These are phyloP conservation scores for Dothideomycetidae sp. DNA, from an alignment of 2,329 filamentous ascomycete genomes.

Conservation along the genomic window DNA sequence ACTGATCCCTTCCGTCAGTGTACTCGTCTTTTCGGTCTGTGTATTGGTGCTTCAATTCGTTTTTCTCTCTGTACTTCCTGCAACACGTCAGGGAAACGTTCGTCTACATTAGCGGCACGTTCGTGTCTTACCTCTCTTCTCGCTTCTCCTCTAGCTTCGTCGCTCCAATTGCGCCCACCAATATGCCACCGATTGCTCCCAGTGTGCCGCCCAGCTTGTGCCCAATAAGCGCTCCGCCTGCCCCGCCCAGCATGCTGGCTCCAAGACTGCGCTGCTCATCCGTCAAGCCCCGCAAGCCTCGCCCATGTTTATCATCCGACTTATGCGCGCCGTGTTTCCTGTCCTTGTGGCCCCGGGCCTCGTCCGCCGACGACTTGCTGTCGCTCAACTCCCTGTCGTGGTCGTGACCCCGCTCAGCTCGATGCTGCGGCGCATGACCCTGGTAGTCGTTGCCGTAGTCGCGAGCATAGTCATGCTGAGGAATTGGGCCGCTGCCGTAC, in stretches of 20 bases:
- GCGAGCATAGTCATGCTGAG: not conserved
- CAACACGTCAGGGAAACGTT: not conserved
- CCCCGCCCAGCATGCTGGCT: constrained; percentile 17
- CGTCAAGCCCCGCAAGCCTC: constrained; percentile 7
- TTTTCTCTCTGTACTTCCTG: not conserved
- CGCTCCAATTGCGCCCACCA: constrained; percentile 5
- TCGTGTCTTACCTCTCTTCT: constrained; percentile 1
- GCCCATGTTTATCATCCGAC: not conserved
- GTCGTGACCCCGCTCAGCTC: constrained; percentile 1
- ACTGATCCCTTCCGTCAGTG: too few relatives aligned
- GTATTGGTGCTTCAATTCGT: too few relatives aligned
- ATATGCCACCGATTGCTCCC: constrained; percentile 3
- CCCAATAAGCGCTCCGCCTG: constrained; percentile 17
- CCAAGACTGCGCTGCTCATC: constrained; percentile 18
- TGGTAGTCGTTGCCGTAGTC: not conserved
- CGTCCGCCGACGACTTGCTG: not conserved
- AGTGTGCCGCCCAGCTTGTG: constrained; percentile 15
- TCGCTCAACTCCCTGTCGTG: not conserved
- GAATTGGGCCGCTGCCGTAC: constrained; percentile 1
- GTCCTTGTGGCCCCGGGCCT: not conserved
- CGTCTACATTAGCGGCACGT: not conserved
- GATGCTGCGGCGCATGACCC: not conserved
- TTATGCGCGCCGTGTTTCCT: constrained; percentile 1
- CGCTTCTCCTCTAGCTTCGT: constrained; percentile 6
- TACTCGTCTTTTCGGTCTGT: too few relatives aligned